phyloP scores from a whole-genome alignment of 129 eudicot species.

The Flaveria sonorensis region DNA sequence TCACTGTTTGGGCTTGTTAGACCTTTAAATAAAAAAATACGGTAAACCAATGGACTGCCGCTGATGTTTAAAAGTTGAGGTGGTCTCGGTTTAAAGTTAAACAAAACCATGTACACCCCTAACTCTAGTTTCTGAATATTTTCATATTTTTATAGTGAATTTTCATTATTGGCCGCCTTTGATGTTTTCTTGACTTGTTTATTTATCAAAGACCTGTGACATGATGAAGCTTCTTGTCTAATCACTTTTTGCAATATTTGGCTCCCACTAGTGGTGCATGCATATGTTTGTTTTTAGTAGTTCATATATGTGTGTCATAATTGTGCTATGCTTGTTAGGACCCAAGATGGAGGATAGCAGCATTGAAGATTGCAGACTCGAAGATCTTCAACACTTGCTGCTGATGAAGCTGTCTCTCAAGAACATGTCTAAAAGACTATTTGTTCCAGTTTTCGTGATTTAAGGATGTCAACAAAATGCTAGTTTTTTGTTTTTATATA shows the following conservation, averaged over 20 bases:
- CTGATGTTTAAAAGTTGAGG: too few species aligned
- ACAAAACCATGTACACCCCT: not conserved
- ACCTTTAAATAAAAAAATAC: not conserved
- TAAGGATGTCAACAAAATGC: conserved; percentile 21
- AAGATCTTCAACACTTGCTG: not conserved
- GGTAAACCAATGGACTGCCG: too few species aligned
- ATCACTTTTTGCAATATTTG: not conserved
- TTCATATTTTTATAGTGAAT: too few species aligned
- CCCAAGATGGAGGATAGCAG: conserved; percentile 16
- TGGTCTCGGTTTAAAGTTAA: too few species aligned
- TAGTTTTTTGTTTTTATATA: conserved; percentile 8
- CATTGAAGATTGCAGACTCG: not conserved
- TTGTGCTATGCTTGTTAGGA: conserved; percentile 2
- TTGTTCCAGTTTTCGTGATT: conserved; percentile 2
- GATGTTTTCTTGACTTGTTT: not conserved
- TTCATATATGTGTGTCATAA: not conserved
- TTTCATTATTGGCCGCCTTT: too few species aligned
- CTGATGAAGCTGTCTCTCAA: conserved; percentile 11
- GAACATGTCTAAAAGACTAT: conserved; percentile 14
- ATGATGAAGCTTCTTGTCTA: not conserved
- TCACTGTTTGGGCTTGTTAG: not conserved
- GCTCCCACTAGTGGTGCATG: not conserved
- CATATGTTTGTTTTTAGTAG: not conserved
- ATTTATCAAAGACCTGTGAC: not conserved
- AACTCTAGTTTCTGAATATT: too few species aligned